These are phyloP conservation scores for Debaryomycetaceae sp. DNA, from an alignment of 1,139 yeast genomes.

Conservation along the genomic window DNA sequence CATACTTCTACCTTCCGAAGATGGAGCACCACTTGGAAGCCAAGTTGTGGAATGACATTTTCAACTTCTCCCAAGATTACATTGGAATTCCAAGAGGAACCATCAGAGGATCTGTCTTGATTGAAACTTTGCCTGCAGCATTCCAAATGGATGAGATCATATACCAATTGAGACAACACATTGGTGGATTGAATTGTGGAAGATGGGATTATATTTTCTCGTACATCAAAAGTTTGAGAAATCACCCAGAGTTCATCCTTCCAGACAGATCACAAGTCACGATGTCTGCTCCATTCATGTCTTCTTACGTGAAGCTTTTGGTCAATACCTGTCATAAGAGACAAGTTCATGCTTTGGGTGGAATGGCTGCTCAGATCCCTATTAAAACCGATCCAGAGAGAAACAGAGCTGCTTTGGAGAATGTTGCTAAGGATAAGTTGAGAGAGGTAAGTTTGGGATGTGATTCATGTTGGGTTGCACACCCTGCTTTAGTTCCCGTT, in stretches of 20 bases:
- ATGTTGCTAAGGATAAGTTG: slow-evolving; percentile 67
- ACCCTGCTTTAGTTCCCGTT: slow-evolving; percentile 72
- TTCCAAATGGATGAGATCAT: slow-evolving; percentile 83
- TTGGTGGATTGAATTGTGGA: slow-evolving; percentile 77
- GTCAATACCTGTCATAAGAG: slow-evolving; percentile 72
- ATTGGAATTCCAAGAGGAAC: slow-evolving; percentile 66
- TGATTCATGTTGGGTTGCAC: slow-evolving; percentile 84
- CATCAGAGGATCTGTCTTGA: slow-evolving; percentile 73
- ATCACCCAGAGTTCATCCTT: slow-evolving; percentile 57
- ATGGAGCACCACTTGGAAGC: slow-evolving; percentile 82
- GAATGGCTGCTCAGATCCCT: slow-evolving; percentile 84
- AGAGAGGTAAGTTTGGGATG: slow-evolving; percentile 75
- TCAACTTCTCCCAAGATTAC: slow-evolving; percentile 67
- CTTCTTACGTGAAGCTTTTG: slow-evolving; percentile 62
- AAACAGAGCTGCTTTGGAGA: slow-evolving; percentile 65
- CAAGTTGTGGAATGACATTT: slow-evolving; percentile 74
- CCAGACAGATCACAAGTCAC: slow-evolving; percentile 76
- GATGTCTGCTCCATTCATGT: slow-evolving; percentile 75
- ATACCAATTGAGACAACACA: slow-evolving; percentile 70
- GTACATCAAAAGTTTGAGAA: slow-evolving; percentile 63
- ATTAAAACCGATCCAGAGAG: slow-evolving; percentile 65
- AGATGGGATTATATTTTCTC: slow-evolving; percentile 83
- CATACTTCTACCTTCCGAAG: slow-evolving; percentile 76
- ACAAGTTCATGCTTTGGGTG: slow-evolving; percentile 79
- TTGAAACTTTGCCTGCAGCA: slow-evolving; percentile 74